phyloP scores from a whole-genome alignment of 805 yeast genomes.

The Metschnikowia aberdeeniae region DNA sequence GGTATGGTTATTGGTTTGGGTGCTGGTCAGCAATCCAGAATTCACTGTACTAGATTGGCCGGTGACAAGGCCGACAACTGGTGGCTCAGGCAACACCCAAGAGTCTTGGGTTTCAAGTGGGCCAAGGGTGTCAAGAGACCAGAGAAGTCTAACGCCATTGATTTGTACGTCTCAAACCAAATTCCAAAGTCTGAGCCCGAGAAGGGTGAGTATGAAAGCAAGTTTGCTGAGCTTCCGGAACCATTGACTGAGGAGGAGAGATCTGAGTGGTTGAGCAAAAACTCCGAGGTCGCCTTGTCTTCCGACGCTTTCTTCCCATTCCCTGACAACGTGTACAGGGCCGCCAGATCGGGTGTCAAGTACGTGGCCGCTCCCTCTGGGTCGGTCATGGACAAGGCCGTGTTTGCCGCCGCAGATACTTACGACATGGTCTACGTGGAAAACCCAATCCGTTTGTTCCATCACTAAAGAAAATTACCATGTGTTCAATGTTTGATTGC shows the following conservation, averaged over 20 bases:
- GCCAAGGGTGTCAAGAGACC: constrained; percentile 98
- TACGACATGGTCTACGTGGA: constrained; percentile 88
- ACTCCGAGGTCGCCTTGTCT: constrained; percentile 83
- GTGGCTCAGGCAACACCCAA: constrained; percentile 99
- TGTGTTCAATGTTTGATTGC: not conserved
- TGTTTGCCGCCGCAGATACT: constrained; percentile 92
- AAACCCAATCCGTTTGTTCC: constrained; percentile 97
- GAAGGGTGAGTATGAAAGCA: constrained; percentile 84
- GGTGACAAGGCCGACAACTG: constrained; percentile 99
- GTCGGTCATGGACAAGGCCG: constrained; percentile 96
- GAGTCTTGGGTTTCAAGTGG: constrained; percentile 90
- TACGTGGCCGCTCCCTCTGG: constrained; percentile 97
- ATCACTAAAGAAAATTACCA: constrained; percentile 52
- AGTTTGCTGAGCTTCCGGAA: constrained; percentile 77
- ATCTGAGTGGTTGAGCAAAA: constrained; percentile 77
- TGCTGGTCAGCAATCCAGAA: constrained; percentile 99
- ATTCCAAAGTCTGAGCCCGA: constrained; percentile 91
- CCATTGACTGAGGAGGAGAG: constrained; percentile 83
- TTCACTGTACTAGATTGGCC: constrained; percentile 98
- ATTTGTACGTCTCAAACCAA: constrained; percentile 85
- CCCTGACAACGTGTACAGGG: constrained; percentile 98
- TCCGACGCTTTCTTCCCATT: constrained; percentile 99
- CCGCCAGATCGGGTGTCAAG: constrained; percentile 94
- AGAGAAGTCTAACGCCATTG: constrained; percentile 97
- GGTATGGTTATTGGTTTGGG: constrained; percentile 99